These are phyloP conservation scores for Wickerhamiella kazuoi DNA, from an alignment of 805 yeast species.

Conservation along the genomic window DNA sequence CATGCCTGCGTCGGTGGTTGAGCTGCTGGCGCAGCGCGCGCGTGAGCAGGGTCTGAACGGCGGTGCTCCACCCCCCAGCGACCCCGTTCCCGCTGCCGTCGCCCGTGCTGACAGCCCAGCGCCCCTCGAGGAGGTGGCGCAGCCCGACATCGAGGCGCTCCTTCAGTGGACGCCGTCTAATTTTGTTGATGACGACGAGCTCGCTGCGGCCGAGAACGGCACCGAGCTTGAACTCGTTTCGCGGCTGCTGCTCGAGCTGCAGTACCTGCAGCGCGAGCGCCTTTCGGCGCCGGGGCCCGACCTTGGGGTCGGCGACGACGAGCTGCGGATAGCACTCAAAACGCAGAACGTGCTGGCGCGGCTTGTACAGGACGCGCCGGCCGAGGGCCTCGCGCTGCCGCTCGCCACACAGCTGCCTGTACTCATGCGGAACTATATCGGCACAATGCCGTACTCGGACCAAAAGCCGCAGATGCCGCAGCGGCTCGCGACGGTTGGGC, in stretches of 20 bases:
- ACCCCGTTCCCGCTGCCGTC: not conserved
- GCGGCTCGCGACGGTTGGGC: not conserved
- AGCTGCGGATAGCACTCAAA: slow-evolving; percentile 21
- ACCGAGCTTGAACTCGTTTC: slow-evolving; percentile 26
- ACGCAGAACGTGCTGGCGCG: slow-evolving; percentile 26
- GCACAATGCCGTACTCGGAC: slow-evolving; percentile 41
- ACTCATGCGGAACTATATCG: slow-evolving; percentile 53
- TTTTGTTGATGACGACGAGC: slow-evolving; percentile 34
- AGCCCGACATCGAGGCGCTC: slow-evolving; percentile 19
- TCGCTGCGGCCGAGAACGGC: slow-evolving; percentile 29
- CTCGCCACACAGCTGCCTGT: slow-evolving; percentile 37
- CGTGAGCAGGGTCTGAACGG: not conserved
- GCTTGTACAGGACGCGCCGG: slow-evolving; percentile 22
- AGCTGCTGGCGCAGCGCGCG: no score
- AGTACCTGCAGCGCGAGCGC: slow-evolving; percentile 33
- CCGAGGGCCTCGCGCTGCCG: slow-evolving; percentile 8
- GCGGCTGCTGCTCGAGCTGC: slow-evolving; percentile 30
- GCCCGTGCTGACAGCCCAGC: not conserved
- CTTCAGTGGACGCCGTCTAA: slow-evolving; percentile 34
- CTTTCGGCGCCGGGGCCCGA: slow-evolving; percentile 15
- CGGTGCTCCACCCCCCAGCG: not conserved
- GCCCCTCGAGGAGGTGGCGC: not conserved
- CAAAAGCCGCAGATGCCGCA: not conserved
- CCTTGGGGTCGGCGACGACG: slow-evolving; percentile 16
- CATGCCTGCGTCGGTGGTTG: not conserved